Evolutionary conservation across 2,329 filamentous ascomycete species (phyloP), one percentile per base, ranked within the genome.

Genomic region (Pseudogymnoascus destructans): DNA sequence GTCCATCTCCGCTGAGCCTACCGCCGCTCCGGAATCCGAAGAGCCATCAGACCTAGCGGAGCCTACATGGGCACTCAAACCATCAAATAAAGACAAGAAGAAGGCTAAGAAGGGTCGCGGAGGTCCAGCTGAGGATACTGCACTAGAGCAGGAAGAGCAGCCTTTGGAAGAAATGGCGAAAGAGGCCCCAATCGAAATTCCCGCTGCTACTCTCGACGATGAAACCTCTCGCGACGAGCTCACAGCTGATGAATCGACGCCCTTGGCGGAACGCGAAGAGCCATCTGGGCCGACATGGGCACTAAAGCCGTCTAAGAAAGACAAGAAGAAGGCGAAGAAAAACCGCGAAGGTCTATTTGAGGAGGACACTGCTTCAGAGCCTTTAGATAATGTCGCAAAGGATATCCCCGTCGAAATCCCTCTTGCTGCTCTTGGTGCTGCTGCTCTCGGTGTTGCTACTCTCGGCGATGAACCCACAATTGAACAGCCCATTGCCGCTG

Each of bases 251-350:
- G 54, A 56, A 15, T 21, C n/a, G 6, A 23, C 52, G 10, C 46
- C n/a, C 15, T 5, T 15, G n/a, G 46, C 17, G 6, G 33, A 59
- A 58, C 55, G 35, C 8, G 25, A 42, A n/a, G 23, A 38, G 23
- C 23, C 5, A 35, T 19, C 38, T 3, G 59, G 59, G 27, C 30
- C 35, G 11, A 23, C 27, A 40, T 40, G 30, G 30, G 30, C 54
- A 35, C 13, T 56, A 35, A 38, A 56, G 27, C 35, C 35, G 5
- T 61, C 59, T 58, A 52, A 23, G 23, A 63, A 61, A 52, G 56
- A 64, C 30, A 61, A 62, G 49, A 65, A 68, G 59, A 62, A 68
- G 9, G 76, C 75, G 66, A 74, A 75, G 65, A 52, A 52, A 30
- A 17, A 15, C 42, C 42, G 42, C 3, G 42, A 11, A 15, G n/a